Evolutionary conservation across 2,329 filamentous ascomycete genomes (phyloP).

Genomic region (Penicillium sp.): DNA sequence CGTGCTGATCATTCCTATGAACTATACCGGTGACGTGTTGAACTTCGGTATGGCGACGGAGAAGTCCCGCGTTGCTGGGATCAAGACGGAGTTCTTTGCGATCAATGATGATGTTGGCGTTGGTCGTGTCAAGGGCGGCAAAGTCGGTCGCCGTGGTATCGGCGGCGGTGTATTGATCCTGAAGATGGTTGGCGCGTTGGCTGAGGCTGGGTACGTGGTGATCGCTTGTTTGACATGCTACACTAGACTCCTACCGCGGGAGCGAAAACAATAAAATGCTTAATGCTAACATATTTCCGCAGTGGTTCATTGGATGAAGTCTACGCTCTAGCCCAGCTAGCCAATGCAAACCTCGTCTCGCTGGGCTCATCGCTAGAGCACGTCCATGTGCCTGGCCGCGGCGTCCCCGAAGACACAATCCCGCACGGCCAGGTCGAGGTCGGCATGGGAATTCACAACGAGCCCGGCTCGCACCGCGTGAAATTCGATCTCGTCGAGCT

Average conservation of each 20-base stretch:
- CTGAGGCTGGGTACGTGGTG: constrained; percentile 61
- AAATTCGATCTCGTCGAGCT: constrained; percentile 51
- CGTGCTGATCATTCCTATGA: constrained; percentile 90
- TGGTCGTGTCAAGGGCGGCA: constrained; percentile 76
- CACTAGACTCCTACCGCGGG: too few species aligned
- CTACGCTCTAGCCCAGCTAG: constrained; percentile 66
- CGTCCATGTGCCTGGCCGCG: constrained; percentile 87
- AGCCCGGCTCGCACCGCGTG: constrained; percentile 55
- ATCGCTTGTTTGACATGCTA: too few species aligned
- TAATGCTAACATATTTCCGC: neutral
- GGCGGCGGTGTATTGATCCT: constrained; percentile 88
- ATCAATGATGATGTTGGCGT: constrained; percentile 92
- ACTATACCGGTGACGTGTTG: constrained; percentile 85
- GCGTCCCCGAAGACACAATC: constrained; percentile 52
- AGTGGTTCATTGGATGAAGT: constrained; percentile 66
- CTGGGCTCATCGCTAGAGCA: constrained; percentile 84
- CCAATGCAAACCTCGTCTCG: constrained; percentile 74
- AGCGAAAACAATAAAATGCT: too few species aligned
- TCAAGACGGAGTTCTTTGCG: constrained; percentile 82
- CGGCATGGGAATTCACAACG: constrained; percentile 73
- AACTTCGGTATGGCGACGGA: constrained; percentile 94
- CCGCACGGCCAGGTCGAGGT: constrained; percentile 61
- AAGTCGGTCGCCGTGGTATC: constrained; percentile 86
- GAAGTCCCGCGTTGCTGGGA: constrained; percentile 77
- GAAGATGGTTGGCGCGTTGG: constrained; percentile 83